Evolutionary conservation across 2,329 filamentous ascomycete genomes (phyloP).

Genomic region (Penicillium concentricum): DNA sequence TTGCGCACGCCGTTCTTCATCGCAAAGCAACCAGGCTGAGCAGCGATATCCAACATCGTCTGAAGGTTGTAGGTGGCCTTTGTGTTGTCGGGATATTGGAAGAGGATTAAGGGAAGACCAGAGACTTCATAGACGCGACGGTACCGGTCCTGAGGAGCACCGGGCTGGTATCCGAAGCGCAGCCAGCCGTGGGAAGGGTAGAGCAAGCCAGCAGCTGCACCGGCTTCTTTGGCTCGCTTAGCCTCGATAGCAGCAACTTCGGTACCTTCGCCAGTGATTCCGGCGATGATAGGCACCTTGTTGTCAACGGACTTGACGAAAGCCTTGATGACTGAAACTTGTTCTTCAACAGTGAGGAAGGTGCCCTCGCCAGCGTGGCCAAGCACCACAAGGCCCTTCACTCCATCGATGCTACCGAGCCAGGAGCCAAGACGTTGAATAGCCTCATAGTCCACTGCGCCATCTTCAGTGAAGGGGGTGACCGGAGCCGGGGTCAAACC

Average conservation of each 20-base stretch:
- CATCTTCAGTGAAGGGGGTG: constrained; percentile 52
- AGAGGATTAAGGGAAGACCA: constrained; percentile 52
- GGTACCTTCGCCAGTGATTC: constrained; percentile 55
- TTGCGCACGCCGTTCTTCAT: constrained; percentile 60
- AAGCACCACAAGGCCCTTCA: constrained; percentile 55
- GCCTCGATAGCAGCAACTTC: constrained; percentile 54
- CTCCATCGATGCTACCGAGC: constrained; percentile 53
- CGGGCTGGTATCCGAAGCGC: constrained; percentile 55
- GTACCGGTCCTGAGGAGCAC: constrained; percentile 55
- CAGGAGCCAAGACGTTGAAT: constrained; percentile 55
- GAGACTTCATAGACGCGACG: constrained; percentile 52
- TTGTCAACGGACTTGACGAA: constrained; percentile 54
- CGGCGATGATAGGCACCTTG: constrained; percentile 53
- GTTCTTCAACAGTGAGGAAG: constrained; percentile 53
- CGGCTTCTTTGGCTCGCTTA: constrained; percentile 52
- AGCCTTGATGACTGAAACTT: constrained; percentile 51
- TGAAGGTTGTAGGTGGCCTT: constrained; percentile 54
- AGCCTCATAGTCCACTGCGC: constrained; percentile 52
- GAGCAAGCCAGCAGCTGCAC: constrained; percentile 52
- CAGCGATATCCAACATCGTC: constrained; percentile 54
- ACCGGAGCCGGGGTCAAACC: constrained; percentile 54
- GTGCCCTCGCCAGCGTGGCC: constrained; percentile 57
- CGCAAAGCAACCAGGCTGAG: constrained; percentile 53
- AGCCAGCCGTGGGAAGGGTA: constrained; percentile 57
- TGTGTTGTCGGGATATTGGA: constrained; percentile 56